phyloP scores from a whole-genome alignment of 129 eudicot species.

The Flaveria trinervia region DNA sequence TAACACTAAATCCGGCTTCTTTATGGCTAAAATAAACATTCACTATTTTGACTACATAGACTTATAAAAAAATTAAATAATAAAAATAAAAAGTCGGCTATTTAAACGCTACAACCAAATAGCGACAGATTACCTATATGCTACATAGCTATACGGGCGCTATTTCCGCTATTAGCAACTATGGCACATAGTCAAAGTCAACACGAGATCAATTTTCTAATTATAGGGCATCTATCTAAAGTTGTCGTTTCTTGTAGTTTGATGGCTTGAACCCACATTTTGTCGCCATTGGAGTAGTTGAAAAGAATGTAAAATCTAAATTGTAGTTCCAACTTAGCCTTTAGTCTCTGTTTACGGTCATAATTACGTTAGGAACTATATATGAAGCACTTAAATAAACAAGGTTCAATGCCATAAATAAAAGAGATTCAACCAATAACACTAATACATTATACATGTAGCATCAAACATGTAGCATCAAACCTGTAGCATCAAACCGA shows the following conservation, averaged over 20 bases:
- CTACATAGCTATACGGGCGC: no score
- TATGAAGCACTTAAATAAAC: constrained; percentile 3
- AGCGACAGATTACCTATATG: no score
- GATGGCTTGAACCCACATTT: background rate
- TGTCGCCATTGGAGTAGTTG: background rate
- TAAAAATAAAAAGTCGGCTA: no score
- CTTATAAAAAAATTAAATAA: no score
- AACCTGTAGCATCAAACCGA: background rate
- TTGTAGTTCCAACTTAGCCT: background rate
- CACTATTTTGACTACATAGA: no score
- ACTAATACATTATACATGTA: background rate
- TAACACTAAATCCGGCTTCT: no score
- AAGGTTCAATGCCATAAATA: background rate
- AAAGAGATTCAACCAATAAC: constrained; percentile 17
- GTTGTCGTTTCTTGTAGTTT: constrained; percentile 30
- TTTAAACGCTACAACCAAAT: no score
- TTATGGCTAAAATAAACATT: no score
- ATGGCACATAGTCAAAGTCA: constrained; percentile 24
- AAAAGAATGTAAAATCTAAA: background rate
- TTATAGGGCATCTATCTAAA: background rate
- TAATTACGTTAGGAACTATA: background rate
- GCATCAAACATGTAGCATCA: no score
- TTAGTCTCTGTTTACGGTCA: background rate
- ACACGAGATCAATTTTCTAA: background rate
- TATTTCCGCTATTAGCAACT: no score